Percentiles rank a stretch among this genome's conserved stretches.
Conservation (phyloP, 2,329 filamentous ascomycete genomes). For the Diaporthe citriasiana region DNA sequence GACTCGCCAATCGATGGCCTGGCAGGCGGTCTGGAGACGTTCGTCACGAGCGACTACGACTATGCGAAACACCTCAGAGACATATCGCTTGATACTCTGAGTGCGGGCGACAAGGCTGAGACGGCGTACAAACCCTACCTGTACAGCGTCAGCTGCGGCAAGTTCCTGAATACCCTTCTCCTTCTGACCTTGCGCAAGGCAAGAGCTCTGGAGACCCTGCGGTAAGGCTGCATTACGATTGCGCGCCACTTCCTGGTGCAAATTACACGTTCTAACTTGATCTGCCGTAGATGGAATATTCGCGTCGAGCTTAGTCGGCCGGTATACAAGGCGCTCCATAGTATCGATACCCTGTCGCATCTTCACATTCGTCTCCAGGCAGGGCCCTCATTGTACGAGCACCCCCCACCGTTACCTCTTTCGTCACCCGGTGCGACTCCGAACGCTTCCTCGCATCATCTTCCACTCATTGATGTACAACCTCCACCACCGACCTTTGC, state of each 20-base stretch:
- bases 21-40: constrained; percentile 71
- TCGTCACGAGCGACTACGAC: constrained; percentile 74
- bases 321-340: constrained; percentile 70
- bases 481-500: constrained; percentile 41
- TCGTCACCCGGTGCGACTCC: constrained; percentile 44
- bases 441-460: constrained; percentile 42
- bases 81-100: constrained; percentile 69
- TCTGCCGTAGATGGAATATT: constrained; percentile 69
- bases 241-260: neutral
- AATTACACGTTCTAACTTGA: constrained; percentile 31
- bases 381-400: constrained; percentile 68
- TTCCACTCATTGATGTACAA: constrained; percentile 39
- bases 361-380: constrained; percentile 72
- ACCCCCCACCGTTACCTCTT: constrained; percentile 62
- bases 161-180: constrained; percentile 74
- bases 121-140: constrained; percentile 67
- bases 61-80: constrained; percentile 71
- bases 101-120: constrained; percentile 66
- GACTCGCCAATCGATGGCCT: constrained; percentile 70
- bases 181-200: constrained; percentile 69
- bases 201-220: constrained; percentile 68
- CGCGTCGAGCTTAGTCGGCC: constrained; percentile 72
- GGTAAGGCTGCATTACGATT: constrained; percentile 54
- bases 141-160: constrained; percentile 70
- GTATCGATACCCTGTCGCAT: constrained; percentile 64